A percentile compares a stretch with the other conserved stretches of the same genome.
Conservation (phyloP, 768 basidiomycete genomes). For the Ramaria rubella region DNA sequence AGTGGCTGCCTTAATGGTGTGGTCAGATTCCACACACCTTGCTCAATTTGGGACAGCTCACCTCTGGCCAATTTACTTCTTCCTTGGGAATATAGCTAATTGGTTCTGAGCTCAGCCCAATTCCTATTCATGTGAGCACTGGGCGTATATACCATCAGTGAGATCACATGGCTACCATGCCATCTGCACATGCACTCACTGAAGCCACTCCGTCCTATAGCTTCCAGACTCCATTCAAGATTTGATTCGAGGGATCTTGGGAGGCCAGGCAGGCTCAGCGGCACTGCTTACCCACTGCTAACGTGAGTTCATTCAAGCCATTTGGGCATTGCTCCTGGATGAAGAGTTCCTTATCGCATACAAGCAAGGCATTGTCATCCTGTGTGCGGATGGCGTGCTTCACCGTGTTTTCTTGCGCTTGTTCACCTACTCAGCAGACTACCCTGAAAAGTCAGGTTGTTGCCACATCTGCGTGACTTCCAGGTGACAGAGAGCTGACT, state of each 20-base stretch:
- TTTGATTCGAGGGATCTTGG: slow-evolving; percentile 16
- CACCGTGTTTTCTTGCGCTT: slow-evolving; percentile 21
- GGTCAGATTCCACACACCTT: slow-evolving; percentile 33
- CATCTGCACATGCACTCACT: neutral
- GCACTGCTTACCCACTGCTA: slow-evolving; percentile 16
- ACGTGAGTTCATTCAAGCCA: slow-evolving; percentile 26
- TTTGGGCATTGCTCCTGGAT: slow-evolving; percentile 22
- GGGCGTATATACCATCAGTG: slow-evolving; percentile 40
- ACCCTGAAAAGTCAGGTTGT: slow-evolving; percentile 31
- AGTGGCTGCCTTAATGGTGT: slow-evolving; percentile 23
- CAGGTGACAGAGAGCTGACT: neutral
- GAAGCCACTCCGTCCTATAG: slow-evolving; percentile 13
- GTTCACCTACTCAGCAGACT: slow-evolving; percentile 28
- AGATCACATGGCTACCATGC: slow-evolving; percentile 8
- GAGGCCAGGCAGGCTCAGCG: neutral
- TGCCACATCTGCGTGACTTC: slow-evolving; percentile 1
- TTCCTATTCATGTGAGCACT: slow-evolving; percentile 29
- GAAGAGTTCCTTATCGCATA: slow-evolving; percentile 22
- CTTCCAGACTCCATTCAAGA: slow-evolving; percentile 28
- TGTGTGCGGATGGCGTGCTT: slow-evolving; percentile 21
- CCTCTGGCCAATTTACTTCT: slow-evolving; percentile 32
- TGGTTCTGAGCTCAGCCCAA: slow-evolving; percentile 27
- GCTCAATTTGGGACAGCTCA: slow-evolving; percentile 30
- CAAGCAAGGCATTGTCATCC: slow-evolving; percentile 21
- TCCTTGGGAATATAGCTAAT: slow-evolving; percentile 36